These are phyloP conservation scores for Blastomyces silverae DNA, from an alignment of 2,329 filamentous ascomycete genomes.

Conservation along the genomic window DNA sequence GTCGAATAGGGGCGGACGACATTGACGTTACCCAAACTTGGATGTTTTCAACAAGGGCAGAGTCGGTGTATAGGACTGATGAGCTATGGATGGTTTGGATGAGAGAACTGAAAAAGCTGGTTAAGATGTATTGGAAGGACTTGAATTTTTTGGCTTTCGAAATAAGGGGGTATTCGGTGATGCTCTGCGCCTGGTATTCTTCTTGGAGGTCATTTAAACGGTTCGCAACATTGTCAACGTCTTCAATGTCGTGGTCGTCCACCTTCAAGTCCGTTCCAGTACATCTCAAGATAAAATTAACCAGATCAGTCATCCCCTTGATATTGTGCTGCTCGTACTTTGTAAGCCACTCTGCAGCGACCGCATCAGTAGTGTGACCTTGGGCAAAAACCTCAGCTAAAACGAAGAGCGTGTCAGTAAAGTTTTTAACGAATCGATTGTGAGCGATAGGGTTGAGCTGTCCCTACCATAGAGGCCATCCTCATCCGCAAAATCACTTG, in stretches of 20 bases:
- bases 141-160: slow-evolving; percentile 69
- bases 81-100: slow-evolving; percentile 73
- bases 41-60: slow-evolving; percentile 75
- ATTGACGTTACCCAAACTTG: slow-evolving; percentile 84
- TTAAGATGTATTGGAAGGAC: slow-evolving; percentile 69
- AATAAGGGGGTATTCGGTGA: slow-evolving; percentile 86
- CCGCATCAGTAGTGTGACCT: slow-evolving; percentile 49
- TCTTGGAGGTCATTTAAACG: slow-evolving; percentile 79
- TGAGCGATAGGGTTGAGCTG: slow-evolving; percentile 5
- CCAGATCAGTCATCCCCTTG: slow-evolving; percentile 50
- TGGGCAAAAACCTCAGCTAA: slow-evolving; percentile 55
- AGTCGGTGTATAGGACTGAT: slow-evolving; percentile 71
- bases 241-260: slow-evolving; percentile 73
- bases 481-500: slow-evolving; percentile 48
- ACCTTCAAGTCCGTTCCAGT: slow-evolving; percentile 77
- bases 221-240: slow-evolving; percentile 77
- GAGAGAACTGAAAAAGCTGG: slow-evolving; percentile 71
- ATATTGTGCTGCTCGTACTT: slow-evolving; percentile 52
- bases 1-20: slow-evolving; percentile 78
- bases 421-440: neutral
- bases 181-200: slow-evolving; percentile 73
- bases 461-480: slow-evolving; percentile 52
- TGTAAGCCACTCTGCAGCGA: slow-evolving; percentile 53
- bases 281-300: slow-evolving; percentile 58
- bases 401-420: slow-evolving; percentile 25